Evolutionary conservation across 2,329 filamentous ascomycete species (phyloP), one percentile per base, ranked within the genome.

Genomic region (Fusarium algeriense): DNA sequence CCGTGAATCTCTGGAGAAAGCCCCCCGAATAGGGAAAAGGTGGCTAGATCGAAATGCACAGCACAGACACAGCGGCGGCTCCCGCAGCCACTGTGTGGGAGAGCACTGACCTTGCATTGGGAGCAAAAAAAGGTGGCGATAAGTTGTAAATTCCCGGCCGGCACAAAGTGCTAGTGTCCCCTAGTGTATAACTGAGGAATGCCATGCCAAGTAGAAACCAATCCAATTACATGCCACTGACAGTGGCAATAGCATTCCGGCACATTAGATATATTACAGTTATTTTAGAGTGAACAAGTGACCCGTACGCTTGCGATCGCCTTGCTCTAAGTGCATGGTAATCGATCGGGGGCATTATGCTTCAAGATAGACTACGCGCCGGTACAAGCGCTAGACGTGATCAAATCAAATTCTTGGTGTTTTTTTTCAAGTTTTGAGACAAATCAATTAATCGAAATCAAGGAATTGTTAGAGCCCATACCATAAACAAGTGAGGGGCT

Each of bases 161-260:
- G 38, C 19, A 40, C 4, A 13, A 9, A 50, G 46, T 50, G 32
- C 30, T 26, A n/a, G 13, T 32, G 5, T 2, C 4, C 5, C 17
- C 41, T n/a, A 37, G 54, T 17, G 14, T 7, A 8, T 17, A 4
- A 11, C 14, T 14, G 11, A 41, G 61, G 61, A 66, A 66, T 66
- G 61, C 17, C 23, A 10, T 19, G 13, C 11, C 17, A 26, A 9
- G 23, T 26, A 30, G 17, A 17, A 13, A 32, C 64, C 61, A 67
- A 44, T 67, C 37, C 54, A 15, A 13, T 61, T 67, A 61, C 55
- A 67, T 67, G 32, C 28, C 54, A 20, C 30, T 9, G 7, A 20
- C 6, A 9, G 48, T 54, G 41, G 37, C 35, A 26, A 26, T 43
- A 35, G 13, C 46, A 60, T 54, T 37, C 30, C 57, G 57, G 48